Base-by-base conservation (phyloP, 1,139 yeast genomes). In the Candida glucosophila region DNA sequence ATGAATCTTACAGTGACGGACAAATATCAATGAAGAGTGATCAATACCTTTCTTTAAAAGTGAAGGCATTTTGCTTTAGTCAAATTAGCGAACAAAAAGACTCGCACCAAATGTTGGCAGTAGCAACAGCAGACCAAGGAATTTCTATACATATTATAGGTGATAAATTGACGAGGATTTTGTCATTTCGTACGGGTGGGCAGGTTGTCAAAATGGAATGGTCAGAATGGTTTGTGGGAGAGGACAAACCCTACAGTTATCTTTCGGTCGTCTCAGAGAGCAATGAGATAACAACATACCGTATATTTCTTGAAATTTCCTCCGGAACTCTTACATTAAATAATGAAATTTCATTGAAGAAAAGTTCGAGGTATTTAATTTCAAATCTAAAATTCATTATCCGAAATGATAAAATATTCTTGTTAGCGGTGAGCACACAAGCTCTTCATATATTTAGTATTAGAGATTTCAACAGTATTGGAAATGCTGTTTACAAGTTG, bases 91-190 rank as follows among this genome's bases (percentile, higher is more conserved):
- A n/a, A n/a, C n/a, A n/a, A n/a, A n/a, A n/a, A n/a, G n/a, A n/a
- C n/a, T n/a, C n/a, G n/a, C n/a, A n/a, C n/a, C n/a, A n/a, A n/a
- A n/a, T 38, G 11, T 28, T 52, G 15, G 32, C 41, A 12, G 12
- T 45, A 3, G 31, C 37, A 9, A 46, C 22, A 5, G 30, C 47
- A 6, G 41, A 41, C 19, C 28, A 40, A 17, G 41, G 42, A 1
- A 30, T 50, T 9, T 33, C 47, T 11, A 33, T 55, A 2, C 51
- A 45, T 25, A 27, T 35, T 6, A 29, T 57, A 11, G 33, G 33
- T 12, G 47, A 39, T 4, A 29, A 26, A 4, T 32, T 43, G 15
- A 26, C 17, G 6, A 12, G 12, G 6, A 20, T 36, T 14, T 18
- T 14, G 3, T 23, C 20, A 6, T 28, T 36, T 13, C 22, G 32